These are phyloP conservation scores for Jatropha podagrica DNA, from an alignment of 441 rosid species.

Conservation along the genomic window DNA sequence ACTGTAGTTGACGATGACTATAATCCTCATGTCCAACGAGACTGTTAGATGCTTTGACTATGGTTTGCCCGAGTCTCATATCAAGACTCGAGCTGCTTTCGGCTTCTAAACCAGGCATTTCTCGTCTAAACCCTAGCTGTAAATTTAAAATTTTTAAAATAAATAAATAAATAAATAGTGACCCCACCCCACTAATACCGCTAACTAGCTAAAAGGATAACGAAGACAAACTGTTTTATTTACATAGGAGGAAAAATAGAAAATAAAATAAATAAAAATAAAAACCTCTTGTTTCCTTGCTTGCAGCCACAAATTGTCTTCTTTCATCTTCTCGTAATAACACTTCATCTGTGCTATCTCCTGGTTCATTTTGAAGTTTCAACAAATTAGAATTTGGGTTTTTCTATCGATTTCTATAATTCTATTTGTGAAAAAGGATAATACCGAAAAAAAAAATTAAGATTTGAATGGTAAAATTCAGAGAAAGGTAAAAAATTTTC, in stretches of 20 bases:
- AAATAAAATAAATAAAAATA: not conserved
- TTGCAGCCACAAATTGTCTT: conserved; percentile 23
- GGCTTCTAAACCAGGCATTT: not conserved
- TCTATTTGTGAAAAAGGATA: not conserved
- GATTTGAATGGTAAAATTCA: not conserved
- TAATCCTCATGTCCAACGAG: not conserved
- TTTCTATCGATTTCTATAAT: not conserved
- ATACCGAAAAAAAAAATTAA: not conserved
- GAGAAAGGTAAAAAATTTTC: not conserved
- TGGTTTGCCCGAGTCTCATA: not conserved
- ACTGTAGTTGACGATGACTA: no score
- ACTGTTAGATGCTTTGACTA: not conserved
- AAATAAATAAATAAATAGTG: not conserved
- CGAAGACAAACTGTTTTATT: not conserved
- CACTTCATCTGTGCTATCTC: conserved; percentile 21
- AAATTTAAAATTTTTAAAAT: not conserved
- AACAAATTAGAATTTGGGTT: not conserved
- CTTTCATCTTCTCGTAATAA: conserved; percentile 12
- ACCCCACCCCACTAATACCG: not conserved
- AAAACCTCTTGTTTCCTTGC: conserved; percentile 30
- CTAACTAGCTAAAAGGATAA: not conserved
- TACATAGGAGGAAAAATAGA: not conserved
- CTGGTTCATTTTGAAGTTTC: conserved; percentile 21
- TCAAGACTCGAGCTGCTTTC: not conserved
- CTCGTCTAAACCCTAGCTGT: conserved; percentile 22